phyloP scores from a whole-genome alignment of 768 basidiomycete genomes.

The Piloderma croceum region DNA sequence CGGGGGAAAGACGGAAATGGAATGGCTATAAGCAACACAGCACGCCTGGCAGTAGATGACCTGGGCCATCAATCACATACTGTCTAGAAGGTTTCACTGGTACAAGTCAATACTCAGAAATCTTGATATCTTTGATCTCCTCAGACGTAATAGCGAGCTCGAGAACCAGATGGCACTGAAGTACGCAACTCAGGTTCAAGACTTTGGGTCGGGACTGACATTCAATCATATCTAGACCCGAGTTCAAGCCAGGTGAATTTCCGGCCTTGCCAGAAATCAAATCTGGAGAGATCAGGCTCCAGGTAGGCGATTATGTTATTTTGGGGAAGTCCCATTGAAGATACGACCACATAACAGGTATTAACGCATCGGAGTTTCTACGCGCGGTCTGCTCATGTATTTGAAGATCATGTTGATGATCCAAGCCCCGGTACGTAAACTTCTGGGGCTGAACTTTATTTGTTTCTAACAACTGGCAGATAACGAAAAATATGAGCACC shows the following conservation, averaged over 20 bases:
- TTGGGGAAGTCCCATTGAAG: too few relatives aligned
- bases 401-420: conserved; percentile 69
- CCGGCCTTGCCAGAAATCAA: conserved; percentile 59
- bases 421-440: conserved; percentile 80
- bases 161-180: neutral
- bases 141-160: too few relatives aligned
- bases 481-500: conserved; percentile 57
- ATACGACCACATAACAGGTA: too few relatives aligned
- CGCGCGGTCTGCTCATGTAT: conserved; percentile 66
- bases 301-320: too few relatives aligned
- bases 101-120: too few relatives aligned
- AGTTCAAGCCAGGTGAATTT: conserved; percentile 29
- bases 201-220: neutral
- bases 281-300: conserved; percentile 35
- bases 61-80: too few relatives aligned
- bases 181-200: neutral
- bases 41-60: too few relatives aligned
- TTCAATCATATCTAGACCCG: conserved; percentile 20
- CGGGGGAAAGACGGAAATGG: too few relatives aligned
- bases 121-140: too few relatives aligned
- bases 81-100: too few relatives aligned
- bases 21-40: too few relatives aligned
- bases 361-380: conserved; percentile 74
- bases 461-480: conserved; percentile 1
- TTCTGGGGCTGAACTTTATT: conserved; percentile 31